These are phyloP conservation scores for Pelargonium cotyledonis DNA, from an alignment of 441 rosid species.

Conservation along the genomic window DNA sequence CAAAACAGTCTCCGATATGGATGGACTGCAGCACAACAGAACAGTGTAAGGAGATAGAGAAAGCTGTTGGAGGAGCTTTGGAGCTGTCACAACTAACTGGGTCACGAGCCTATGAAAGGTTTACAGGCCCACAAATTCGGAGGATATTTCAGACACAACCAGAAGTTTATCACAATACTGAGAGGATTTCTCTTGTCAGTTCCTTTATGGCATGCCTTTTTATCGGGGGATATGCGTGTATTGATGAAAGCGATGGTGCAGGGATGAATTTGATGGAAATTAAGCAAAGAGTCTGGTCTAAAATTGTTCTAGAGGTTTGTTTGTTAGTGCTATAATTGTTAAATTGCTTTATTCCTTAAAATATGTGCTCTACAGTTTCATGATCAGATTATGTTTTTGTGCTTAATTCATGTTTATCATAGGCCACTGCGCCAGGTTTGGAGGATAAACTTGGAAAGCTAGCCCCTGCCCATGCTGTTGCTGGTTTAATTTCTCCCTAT, in stretches of 20 bases:
- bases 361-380: not conserved
- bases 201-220: slow-evolving; percentile 85
- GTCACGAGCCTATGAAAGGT: slow-evolving; percentile 75
- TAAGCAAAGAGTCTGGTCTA: slow-evolving; percentile 57
- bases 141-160: slow-evolving; percentile 46
- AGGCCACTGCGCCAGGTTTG: slow-evolving; percentile 81
- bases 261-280: slow-evolving; percentile 98
- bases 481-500: slow-evolving; percentile 69
- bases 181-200: slow-evolving; percentile 86
- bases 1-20: slow-evolving; percentile 78
- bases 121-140: slow-evolving; percentile 78
- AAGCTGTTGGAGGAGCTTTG: slow-evolving; percentile 79
- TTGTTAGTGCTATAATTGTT: not conserved
- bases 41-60: slow-evolving; percentile 81
- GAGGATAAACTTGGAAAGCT: slow-evolving; percentile 76
- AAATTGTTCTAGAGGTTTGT: slow-evolving; percentile 56
- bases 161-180: slow-evolving; percentile 47
- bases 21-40: slow-evolving; percentile 84
- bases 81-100: slow-evolving; percentile 66
- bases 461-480: slow-evolving; percentile 83
- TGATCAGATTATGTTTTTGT: not conserved
- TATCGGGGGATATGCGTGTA: slow-evolving; percentile 62
- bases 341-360: not conserved
- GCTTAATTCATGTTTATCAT: slow-evolving; percentile 14
- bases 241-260: slow-evolving; percentile 84